Evolutionary conservation across 352 stramenopile genomes (phyloP).

Genomic region (Blastocystis sp.): DNA sequence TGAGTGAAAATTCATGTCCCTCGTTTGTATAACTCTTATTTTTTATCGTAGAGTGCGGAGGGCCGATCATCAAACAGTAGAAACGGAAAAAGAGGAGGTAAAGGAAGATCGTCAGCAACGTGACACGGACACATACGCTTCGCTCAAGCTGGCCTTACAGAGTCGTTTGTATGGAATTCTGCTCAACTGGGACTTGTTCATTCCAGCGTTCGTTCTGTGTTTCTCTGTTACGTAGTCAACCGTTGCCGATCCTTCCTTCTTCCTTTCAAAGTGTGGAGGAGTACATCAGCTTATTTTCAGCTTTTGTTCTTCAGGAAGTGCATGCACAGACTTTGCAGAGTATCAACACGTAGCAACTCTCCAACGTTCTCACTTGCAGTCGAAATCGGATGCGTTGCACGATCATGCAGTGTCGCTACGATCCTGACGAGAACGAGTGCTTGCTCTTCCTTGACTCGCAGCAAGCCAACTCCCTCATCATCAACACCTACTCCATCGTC

Average conservation of each 20-base stretch:
- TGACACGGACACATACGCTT: background rate
- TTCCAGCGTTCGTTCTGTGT: background rate
- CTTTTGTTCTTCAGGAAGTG: conserved; percentile 48
- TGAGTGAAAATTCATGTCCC: background rate
- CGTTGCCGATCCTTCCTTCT: conserved; percentile 8
- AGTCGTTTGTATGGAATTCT: conserved; percentile 22
- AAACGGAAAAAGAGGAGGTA: background rate
- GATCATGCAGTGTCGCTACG: background rate
- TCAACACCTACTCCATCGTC: conserved; percentile 36
- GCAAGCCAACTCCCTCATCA: background rate
- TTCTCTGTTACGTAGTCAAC: background rate
- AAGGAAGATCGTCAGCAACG: background rate
- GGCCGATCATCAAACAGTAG: background rate
- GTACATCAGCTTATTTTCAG: background rate
- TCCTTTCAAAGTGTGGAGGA: conserved; percentile 41
- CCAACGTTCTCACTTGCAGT: background rate
- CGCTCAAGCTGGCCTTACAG: conserved; percentile 21
- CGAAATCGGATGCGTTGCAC: background rate
- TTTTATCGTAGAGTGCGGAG: background rate
- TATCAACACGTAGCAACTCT: background rate
- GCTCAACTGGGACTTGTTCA: conserved; percentile 40
- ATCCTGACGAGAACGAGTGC: conserved; percentile 1
- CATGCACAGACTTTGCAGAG: conserved; percentile 28
- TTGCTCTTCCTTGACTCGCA: conserved; percentile 12
- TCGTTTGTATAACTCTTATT: background rate